Conservation (phyloP, 2,329 filamentous ascomycete genomes). For the Colletotrichum lupini region DNA sequence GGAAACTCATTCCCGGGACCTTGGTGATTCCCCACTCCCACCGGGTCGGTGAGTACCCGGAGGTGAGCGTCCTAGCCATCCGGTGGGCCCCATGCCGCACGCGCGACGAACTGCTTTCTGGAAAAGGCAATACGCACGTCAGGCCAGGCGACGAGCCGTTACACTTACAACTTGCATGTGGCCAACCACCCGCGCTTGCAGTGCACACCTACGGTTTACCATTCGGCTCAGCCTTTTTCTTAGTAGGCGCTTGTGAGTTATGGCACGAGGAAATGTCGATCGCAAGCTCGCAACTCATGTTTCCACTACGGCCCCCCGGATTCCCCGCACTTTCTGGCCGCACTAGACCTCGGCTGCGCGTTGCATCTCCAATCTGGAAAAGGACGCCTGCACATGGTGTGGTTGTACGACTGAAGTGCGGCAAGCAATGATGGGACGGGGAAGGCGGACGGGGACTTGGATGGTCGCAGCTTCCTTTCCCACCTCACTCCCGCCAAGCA, state of each 20-base stretch:
- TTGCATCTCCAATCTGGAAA: neutral
- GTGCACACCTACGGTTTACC: neutral
- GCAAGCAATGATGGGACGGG: neutral
- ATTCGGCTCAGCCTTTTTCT: neutral
- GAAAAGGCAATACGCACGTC: conserved; percentile 21
- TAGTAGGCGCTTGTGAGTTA: neutral
- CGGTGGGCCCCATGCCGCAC: neutral
- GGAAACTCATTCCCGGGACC: conserved; percentile 14
- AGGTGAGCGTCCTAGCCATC: conserved; percentile 3
- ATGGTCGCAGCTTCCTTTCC: neutral
- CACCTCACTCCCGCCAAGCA: neutral
- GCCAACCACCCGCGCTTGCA: neutral
- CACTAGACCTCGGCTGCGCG: conserved; percentile 30
- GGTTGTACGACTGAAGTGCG: neutral
- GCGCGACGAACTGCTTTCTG: conserved; percentile 29
- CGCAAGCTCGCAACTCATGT: neutral
- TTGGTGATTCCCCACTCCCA: neutral
- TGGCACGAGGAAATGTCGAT: neutral
- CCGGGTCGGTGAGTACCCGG: conserved; percentile 23
- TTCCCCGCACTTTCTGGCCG: conserved; percentile 26
- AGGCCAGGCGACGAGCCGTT: neutral
- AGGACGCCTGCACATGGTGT: neutral
- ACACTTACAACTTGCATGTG: conserved; percentile 6
- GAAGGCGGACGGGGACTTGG: too few species aligned
- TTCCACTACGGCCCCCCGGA: conserved; percentile 7